Evolutionary conservation across 768 basidiomycete genomes (phyloP), one percentile per base, ranked within the genome.

Genomic region (Infundibulicybe gibba): DNA sequence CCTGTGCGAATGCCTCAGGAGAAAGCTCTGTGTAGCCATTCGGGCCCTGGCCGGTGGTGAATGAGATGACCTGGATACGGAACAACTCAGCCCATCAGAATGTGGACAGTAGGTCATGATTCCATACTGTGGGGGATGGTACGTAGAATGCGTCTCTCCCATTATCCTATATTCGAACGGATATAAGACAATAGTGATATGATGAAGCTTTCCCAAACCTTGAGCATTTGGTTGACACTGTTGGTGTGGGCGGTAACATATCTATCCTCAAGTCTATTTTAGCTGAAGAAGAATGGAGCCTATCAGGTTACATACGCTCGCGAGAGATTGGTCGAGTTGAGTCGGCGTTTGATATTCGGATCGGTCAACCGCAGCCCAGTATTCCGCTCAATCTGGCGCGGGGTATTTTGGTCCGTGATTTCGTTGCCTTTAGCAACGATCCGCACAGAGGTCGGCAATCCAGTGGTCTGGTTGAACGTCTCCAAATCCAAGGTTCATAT

Each of bases 401-500:
- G 38, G 15, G 52, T 44, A 21, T 57, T 53, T 16, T 49, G 19
- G 42, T 64, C 58, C 17, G 48, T 45, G 45, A 69, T 53, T 10
- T 45, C 39, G 32, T 60, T 64, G 3, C 57, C 59, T 19, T 64
- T 60, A 19, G 59, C 65, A 11, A 67, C 60, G 30, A 75, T 64
- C 20, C 58, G 55, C 15, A 59, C 38, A 0, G 68, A 57, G 16
- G 39, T 60, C 1, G 70, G 69, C 1, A 51, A 45, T 6, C 65
- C 66, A 10, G 54, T 52, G 10, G 67, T 66, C 35, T 58, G 59
- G 41, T 70, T 69, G 45, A 62, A 69, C 5, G 64, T 57, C 37
- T 72, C 69, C 5, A 72, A 47, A 74, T 51, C 66, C 68, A 74
- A 2, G 70, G 69, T 42, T 74, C 70, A 32, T 70, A 69, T 2